These are phyloP conservation scores for Papilionanthe hybrid DNA, from an alignment of 116 monocot genomes.

Conservation along the genomic window DNA sequence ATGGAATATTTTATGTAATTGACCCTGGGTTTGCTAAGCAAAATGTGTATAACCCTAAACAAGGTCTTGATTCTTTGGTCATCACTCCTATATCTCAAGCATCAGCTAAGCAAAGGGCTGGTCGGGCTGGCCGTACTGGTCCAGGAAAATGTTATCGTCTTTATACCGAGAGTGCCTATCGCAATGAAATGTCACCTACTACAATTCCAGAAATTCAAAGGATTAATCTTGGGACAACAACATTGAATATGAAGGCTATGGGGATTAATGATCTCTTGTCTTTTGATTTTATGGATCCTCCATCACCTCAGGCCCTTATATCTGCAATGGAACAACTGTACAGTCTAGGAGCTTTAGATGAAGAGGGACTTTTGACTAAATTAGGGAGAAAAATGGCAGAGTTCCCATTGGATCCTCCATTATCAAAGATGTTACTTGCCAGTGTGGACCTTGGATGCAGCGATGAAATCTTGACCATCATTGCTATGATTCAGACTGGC, in stretches of 20 bases:
- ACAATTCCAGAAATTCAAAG: conserved; percentile 89
- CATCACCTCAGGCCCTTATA: conserved; percentile 88
- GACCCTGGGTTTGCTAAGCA: conserved; percentile 98
- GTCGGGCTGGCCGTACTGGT: conserved; percentile 94
- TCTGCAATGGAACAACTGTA: conserved; percentile 96
- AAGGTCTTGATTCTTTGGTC: conserved; percentile 89
- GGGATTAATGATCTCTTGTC: conserved; percentile 93
- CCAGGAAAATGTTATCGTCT: conserved; percentile 96
- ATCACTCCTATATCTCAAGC: conserved; percentile 98
- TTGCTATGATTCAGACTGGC: conserved; percentile 90
- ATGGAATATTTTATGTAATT: conserved; percentile 92
- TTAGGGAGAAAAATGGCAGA: conserved; percentile 98
- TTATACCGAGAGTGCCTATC: conserved; percentile 92
- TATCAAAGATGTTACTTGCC: conserved; percentile 92
- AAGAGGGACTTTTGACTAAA: conserved; percentile 88
- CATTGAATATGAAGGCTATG: conserved; percentile 92
- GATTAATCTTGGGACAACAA: conserved; percentile 79
- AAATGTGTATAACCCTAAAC: conserved; percentile 91
- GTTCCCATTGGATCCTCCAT: conserved; percentile 84
- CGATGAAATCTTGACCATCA: conserved; percentile 94
- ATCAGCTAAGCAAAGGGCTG: conserved; percentile 98
- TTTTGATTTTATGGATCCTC: conserved; percentile 98
- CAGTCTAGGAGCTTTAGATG: conserved; percentile 88
- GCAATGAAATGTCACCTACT: conserved; percentile 96
- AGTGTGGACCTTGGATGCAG: conserved; percentile 97